Conservation (phyloP, 495 filamentous ascomycete genomes). For the Xylaria flabelliformis region DNA sequence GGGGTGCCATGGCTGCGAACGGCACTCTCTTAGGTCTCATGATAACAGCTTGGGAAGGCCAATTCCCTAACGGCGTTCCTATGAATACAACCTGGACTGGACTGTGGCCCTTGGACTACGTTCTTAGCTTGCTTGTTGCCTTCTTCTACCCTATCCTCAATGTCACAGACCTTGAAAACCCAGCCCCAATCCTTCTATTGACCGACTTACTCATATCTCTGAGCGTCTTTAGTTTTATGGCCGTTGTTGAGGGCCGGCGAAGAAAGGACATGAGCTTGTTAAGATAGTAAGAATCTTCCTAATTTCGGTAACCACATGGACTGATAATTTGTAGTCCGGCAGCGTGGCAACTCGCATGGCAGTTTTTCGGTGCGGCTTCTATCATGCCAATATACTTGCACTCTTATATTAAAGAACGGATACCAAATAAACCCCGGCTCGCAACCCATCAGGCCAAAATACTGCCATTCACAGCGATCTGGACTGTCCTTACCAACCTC, state of each 20-base stretch:
- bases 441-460: background rate
- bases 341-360: background rate
- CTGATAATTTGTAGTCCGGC: background rate
- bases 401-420: background rate
- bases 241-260: background rate
- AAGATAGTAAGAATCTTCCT: background rate
- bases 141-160: slow-evolving; percentile 8
- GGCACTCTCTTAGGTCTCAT: slow-evolving; percentile 2
- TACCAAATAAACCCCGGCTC: background rate
- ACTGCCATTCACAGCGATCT: background rate
- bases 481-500: background rate
- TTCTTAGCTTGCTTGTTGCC: slow-evolving; percentile 2
- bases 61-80: background rate
- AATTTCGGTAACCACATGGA: background rate
- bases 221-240: background rate
- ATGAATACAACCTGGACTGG: background rate
- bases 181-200: background rate
- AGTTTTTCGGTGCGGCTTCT: background rate
- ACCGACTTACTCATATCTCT: background rate
- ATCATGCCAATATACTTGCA: background rate
- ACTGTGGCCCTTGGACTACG: background rate
- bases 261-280: background rate
- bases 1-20: slow-evolving; percentile 1
- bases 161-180: background rate
- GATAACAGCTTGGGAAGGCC: background rate